Base-by-base conservation (phyloP, 2,329 filamentous ascomycete species). In the Paraphoma sp. region DNA sequence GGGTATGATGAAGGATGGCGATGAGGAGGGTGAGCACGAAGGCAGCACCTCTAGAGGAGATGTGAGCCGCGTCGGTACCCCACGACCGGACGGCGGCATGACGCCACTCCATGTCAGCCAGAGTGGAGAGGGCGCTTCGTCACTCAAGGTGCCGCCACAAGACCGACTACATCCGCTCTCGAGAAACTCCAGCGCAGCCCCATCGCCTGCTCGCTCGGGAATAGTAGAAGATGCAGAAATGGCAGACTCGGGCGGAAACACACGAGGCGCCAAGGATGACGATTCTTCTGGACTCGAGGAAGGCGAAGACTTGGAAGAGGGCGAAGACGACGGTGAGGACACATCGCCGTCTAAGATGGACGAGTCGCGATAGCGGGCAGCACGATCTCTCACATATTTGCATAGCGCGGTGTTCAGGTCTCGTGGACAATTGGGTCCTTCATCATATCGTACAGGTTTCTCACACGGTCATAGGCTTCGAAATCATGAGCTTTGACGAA, bases 1-100 rank as follows among this genome's bases (percentile, higher is more conserved):
- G 76, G 92, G 92, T 28, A 79, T 79, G 76, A 79, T 79, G 59
- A 78, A 78, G 46, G 76, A 75, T 33, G 74, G 71, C 1, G 78
- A 78, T 12, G 76, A 76, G 14, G 77, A 76, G 17, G 75, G 72
- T 3, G 72, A 80, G 51, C 76, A 68, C 12, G 78, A 80, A 44
- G 77, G 75, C 23, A 72, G 67, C 51, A 73, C 67, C 3, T 72
- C 68, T 38, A 70, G 75, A 40, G 75, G 72, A 33, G 74, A 73
- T 50, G 62, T 55, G 6, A 82, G 81, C 64, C 71, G 73, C 45
- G 72, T 76, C 31, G 80, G 79, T 12, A 82, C 81, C n/a, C 81
- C 80, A 6, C 73, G 75, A 30, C 76, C 77, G 4, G 80, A 79
- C 41, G 72, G 73, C 10, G 75, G 73, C 4, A 69, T 71, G 41